Base-by-base conservation (phyloP, 768 basidiomycete species). In the Leccinum subgranulosum region DNA sequence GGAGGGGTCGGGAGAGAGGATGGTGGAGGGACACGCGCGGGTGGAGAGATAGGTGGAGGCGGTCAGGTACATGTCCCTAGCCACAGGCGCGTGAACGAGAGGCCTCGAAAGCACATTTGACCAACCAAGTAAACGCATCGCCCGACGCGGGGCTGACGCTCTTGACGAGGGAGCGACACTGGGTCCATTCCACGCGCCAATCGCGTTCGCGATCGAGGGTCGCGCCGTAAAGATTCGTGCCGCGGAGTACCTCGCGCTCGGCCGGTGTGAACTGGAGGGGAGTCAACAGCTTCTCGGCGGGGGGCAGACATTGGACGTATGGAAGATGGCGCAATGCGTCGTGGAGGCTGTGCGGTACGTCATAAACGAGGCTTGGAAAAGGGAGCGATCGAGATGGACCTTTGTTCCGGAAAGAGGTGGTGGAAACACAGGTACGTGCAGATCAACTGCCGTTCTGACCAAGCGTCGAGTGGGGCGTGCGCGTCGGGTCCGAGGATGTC, bases 1-100 rank as follows among this genome's bases (percentile, higher is more conserved):
- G 0, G 85, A 77, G 6, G 87, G 84, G 0, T 49, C 45, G 64
- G 78, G 19, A 69, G 84, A 84, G 28, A 97, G 79, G 21, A 98
- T 74, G 7, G 85, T 84, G 0, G 94, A 97, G 0, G 94, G 92
- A 66, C 97, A 98, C 0, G 93, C 90, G 52, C 95, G 84, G 1
- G 94, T 95, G 1, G 92, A 92, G 36, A 93, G 75, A 66, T 91
- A 86, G 0, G 89, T 93, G 6, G 87, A 77, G 1, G 89, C 84
- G 1, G 82, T 80, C 3, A 91, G 75, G 69, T 90, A 95, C 25
- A 73, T 68, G 25, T 87, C 81, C 90, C 93, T 94, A 54, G 39
- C 45, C 56, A 49, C 29, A 31, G 4, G 29, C 29, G 29, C 29
- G 29, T 62, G 54, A 56, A 21, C 50, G 56, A 88, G 6, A 1